A percentile compares a stretch with the other conserved stretches of the same genome.
Conservation (phyloP, 1,139 yeast species). For the Candida smagusa region DNA sequence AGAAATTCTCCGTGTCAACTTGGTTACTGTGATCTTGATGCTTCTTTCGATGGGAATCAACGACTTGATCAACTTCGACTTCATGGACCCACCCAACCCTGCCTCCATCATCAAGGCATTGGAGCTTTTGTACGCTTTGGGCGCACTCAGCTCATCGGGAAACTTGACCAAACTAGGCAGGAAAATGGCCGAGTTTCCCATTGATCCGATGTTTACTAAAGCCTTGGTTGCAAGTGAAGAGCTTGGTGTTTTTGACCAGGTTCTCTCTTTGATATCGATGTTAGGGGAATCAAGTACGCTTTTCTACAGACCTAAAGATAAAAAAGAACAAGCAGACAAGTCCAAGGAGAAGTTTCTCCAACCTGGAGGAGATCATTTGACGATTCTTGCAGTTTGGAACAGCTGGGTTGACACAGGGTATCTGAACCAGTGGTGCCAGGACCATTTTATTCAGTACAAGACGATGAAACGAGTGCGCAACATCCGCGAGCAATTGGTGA, state of each 20-base stretch:
- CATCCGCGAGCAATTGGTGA: slow-evolving; percentile 66
- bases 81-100: slow-evolving; percentile 80
- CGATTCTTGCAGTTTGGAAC: slow-evolving; percentile 69
- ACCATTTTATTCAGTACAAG: slow-evolving; percentile 74
- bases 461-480: slow-evolving; percentile 69
- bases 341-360: slow-evolving; percentile 53
- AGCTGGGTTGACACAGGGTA: slow-evolving; percentile 73
- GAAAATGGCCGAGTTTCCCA: slow-evolving; percentile 88
- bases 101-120: slow-evolving; percentile 72
- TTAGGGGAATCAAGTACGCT: slow-evolving; percentile 75
- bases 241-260: slow-evolving; percentile 59
- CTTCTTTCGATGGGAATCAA: slow-evolving; percentile 78
- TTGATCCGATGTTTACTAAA: slow-evolving; percentile 86
- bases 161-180: slow-evolving; percentile 75
- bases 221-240: slow-evolving; percentile 62
- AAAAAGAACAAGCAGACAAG: slow-evolving; percentile 61
- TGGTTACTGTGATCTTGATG: slow-evolving; percentile 70
- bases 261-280: slow-evolving; percentile 74
- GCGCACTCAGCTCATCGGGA: slow-evolving; percentile 83
- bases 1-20: slow-evolving; percentile 80
- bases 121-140: slow-evolving; percentile 77
- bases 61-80: slow-evolving; percentile 79
- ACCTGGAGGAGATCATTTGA: slow-evolving; percentile 73
- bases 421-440: slow-evolving; percentile 84
- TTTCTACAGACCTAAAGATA: slow-evolving; percentile 72